Evolutionary conservation across 306 rosid genomes (phyloP).

Genomic region (Corylus americana): DNA sequence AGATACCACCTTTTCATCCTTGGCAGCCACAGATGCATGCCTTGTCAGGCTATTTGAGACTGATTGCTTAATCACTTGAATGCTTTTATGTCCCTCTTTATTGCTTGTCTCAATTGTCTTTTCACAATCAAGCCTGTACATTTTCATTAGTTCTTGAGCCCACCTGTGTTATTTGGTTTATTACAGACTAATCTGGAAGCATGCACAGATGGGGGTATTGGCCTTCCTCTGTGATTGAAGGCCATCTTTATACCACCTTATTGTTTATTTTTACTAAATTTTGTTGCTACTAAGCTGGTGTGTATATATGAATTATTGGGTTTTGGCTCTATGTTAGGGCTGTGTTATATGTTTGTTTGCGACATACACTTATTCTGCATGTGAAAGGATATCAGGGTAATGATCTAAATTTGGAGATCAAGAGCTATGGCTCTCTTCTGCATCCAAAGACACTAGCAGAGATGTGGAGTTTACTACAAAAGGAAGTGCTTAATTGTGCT

Average conservation of each 20-base stretch:
- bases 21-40: neutral
- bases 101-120: neutral
- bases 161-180: neutral
- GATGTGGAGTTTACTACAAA: neutral
- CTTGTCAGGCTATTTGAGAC: neutral
- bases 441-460: neutral
- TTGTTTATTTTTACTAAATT: neutral
- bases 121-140: neutral
- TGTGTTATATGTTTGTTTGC: neutral
- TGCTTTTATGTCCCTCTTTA: neutral
- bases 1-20: neutral
- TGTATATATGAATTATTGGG: neutral
- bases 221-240: neutral
- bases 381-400: neutral
- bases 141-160: neutral
- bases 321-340: neutral
- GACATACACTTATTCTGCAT: neutral
- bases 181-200: neutral
- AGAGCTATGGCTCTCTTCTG: neutral
- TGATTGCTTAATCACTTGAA: neutral
- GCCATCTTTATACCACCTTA: neutral
- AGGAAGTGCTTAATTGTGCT: neutral
- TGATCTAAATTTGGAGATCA: neutral
- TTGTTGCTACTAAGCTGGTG: neutral
- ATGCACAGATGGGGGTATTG: neutral